phyloP scores from a whole-genome alignment of 768 basidiomycete genomes.

The Tylopilus vinaceipallidus region DNA sequence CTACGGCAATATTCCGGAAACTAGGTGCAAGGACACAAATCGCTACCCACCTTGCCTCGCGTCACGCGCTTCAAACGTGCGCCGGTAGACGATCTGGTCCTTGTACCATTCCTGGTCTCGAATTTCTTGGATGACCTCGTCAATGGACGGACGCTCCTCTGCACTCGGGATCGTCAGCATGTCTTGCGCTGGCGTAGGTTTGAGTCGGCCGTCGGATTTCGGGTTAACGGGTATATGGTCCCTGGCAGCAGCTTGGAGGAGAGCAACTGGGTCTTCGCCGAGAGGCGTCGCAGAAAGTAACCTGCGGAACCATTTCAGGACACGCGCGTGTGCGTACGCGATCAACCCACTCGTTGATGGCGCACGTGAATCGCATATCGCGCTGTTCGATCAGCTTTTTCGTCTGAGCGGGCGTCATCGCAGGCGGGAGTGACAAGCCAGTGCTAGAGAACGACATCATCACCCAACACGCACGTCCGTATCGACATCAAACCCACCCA shows the following conservation, averaged over 20 bases:
- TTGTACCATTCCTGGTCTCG: conserved; percentile 61
- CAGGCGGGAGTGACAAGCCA: conserved; percentile 22
- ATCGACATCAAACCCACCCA: conserved; percentile 19
- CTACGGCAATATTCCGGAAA: conserved; percentile 26
- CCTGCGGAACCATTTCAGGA: conserved; percentile 33
- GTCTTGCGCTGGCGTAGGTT: conserved; percentile 2
- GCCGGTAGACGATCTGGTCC: conserved; percentile 62
- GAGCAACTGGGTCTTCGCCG: conserved; percentile 56
- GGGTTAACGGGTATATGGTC: conserved; percentile 74
- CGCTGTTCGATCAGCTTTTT: conserved; percentile 72
- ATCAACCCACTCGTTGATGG: conserved; percentile 62
- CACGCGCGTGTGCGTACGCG: background rate
- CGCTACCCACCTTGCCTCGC: conserved; percentile 46
- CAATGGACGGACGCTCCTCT: conserved; percentile 55
- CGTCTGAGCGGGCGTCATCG: conserved; percentile 54
- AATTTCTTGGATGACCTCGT: conserved; percentile 57
- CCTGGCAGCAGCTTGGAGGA: conserved; percentile 65
- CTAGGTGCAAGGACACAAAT: background rate
- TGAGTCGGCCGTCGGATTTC: conserved; percentile 6
- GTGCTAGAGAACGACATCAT: conserved; percentile 10
- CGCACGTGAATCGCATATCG: conserved; percentile 60
- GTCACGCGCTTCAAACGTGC: conserved; percentile 51
- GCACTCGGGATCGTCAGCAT: conserved; percentile 36
- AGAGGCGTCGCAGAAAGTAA: conserved; percentile 52
- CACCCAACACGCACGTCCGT: background rate